Conservation (phyloP, 164 flowering plant genomes). For the Vitis amurensis region DNA sequence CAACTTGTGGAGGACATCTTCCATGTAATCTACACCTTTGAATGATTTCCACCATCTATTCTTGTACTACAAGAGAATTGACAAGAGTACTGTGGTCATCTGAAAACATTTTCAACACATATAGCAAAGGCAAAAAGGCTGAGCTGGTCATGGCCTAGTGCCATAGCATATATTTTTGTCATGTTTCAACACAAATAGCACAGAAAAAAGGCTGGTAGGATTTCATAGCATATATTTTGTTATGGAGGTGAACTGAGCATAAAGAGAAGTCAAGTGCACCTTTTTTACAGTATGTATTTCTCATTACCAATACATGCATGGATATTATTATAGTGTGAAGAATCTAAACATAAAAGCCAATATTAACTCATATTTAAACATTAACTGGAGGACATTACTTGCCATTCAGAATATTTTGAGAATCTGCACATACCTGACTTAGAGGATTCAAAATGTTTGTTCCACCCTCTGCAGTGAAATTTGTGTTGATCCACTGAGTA, state of each 20-base stretch:
- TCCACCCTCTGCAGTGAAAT: conserved; percentile 62
- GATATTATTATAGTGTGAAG: too few species aligned
- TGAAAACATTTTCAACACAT: too few species aligned
- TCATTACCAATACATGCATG: neutral
- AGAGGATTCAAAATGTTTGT: conserved; percentile 74
- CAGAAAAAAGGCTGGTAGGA: too few species aligned
- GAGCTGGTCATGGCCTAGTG: neutral
- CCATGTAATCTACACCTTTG: too few species aligned
- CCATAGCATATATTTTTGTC: too few species aligned
- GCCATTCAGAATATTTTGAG: neutral
- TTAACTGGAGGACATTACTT: neutral
- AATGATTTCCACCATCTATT: too few species aligned
- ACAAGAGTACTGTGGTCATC: too few species aligned
- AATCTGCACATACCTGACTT: conserved; percentile 48
- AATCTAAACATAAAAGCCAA: neutral
- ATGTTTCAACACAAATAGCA: too few species aligned
- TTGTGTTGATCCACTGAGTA: conserved; percentile 55
- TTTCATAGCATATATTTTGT: neutral
- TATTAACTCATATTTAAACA: neutral
- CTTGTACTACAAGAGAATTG: too few species aligned
- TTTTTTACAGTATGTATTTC: neutral
- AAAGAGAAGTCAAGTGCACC: neutral
- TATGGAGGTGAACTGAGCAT: neutral
- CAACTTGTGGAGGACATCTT: too few species aligned
- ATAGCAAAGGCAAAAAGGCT: neutral